A percentile compares a stretch with the other conserved stretches of the same genome.
phyloP scores from a whole-genome alignment of 805 yeast genomes.

The Pichia gijzeniarum region DNA sequence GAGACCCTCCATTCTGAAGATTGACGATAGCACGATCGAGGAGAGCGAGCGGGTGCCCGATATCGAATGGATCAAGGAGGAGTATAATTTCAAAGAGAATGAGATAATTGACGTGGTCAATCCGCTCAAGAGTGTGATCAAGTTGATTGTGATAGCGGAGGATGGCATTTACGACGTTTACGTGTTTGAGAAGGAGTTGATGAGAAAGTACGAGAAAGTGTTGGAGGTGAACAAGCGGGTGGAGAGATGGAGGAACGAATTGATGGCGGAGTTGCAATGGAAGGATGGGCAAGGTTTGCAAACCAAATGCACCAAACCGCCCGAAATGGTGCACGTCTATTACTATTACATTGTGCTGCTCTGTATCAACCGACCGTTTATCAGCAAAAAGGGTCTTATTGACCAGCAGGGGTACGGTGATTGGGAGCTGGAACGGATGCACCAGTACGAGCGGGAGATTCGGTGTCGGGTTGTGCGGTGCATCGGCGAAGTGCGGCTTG shows the following conservation, averaged over 20 bases:
- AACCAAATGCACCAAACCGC: constrained; percentile 35
- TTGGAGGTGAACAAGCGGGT: constrained; percentile 7
- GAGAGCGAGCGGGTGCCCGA: constrained; percentile 56
- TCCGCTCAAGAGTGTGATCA: constrained; percentile 38
- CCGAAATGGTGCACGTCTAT: constrained; percentile 43
- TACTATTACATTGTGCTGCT: constrained; percentile 52
- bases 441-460: too few relatives aligned
- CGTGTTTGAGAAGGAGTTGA: not conserved
- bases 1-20: constrained; percentile 48
- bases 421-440: too few relatives aligned
- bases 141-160: constrained; percentile 39
- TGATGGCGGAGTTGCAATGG: constrained; percentile 49
- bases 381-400: not conserved
- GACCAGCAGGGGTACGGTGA: too few relatives aligned
- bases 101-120: constrained; percentile 33
- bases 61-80: constrained; percentile 57
- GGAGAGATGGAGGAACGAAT: constrained; percentile 40
- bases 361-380: constrained; percentile 57
- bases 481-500: constrained; percentile 37
- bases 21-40: constrained; percentile 53
- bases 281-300: constrained; percentile 14
- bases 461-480: constrained; percentile 36
- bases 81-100: constrained; percentile 37
- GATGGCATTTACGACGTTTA: constrained; percentile 40
- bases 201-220: not conserved